These are phyloP conservation scores for Thecamonas trahens DNA, from an alignment of 78 protist species.

Conservation along the genomic window DNA sequence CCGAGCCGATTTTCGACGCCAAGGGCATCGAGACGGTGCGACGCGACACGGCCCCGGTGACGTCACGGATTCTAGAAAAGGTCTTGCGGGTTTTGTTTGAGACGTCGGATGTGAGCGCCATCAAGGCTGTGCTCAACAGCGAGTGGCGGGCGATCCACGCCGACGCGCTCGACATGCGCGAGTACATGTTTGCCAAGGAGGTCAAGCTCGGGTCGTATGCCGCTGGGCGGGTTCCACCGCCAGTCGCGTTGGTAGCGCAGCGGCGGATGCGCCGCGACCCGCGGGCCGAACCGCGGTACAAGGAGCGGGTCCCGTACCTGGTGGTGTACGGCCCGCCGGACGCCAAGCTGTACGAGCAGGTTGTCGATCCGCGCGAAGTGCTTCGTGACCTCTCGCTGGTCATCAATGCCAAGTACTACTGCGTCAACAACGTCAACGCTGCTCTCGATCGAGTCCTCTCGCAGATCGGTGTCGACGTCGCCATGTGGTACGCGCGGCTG, in stretches of 20 bases:
- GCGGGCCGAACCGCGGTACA: constrained; percentile 64
- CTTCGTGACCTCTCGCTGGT: too few species aligned
- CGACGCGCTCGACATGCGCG: constrained; percentile 38
- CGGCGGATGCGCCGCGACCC: constrained; percentile 54
- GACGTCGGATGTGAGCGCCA: constrained; percentile 51
- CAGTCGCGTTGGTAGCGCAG: constrained; percentile 59
- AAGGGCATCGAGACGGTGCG: constrained; percentile 95
- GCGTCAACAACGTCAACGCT: too few species aligned
- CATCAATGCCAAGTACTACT: too few species aligned
- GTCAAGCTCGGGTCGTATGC: constrained; percentile 32
- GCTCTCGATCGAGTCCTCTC: too few species aligned
- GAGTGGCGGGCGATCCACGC: constrained; percentile 48
- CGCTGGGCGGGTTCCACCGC: constrained; percentile 34
- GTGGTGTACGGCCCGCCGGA: constrained; percentile 55
- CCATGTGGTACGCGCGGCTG: too few species aligned
- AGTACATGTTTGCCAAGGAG: constrained; percentile 79
- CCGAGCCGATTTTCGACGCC: constrained; percentile 68
- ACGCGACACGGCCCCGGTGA: constrained; percentile 79
- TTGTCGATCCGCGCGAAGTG: too few species aligned
- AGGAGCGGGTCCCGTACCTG: constrained; percentile 72
- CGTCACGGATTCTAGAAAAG: too few species aligned
- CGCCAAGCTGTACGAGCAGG: too few species aligned
- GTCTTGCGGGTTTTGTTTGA: constrained; percentile 64
- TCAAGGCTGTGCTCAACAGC: constrained; percentile 46
- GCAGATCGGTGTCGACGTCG: too few species aligned